These are phyloP conservation scores for Myriosclerotinia curreyana DNA, from an alignment of 2,329 filamentous ascomycete genomes.

Conservation along the genomic window DNA sequence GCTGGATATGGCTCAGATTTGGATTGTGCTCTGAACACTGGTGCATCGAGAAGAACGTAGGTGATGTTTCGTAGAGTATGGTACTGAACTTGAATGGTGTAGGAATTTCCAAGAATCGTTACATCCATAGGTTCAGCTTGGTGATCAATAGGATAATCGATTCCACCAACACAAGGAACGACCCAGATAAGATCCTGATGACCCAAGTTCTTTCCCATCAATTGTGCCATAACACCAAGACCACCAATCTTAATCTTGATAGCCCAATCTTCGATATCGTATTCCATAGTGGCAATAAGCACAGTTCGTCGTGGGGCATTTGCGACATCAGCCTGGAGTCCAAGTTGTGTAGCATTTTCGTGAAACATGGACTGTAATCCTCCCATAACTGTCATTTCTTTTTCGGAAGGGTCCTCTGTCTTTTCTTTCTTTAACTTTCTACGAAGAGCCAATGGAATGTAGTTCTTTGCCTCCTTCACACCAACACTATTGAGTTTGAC, in stretches of 20 bases:
- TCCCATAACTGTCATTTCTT: conserved; percentile 26
- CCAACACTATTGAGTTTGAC: conserved; percentile 59
- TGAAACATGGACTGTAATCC: conserved; percentile 17
- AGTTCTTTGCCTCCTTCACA: conserved; percentile 48
- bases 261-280: conserved; percentile 67
- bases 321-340: conserved; percentile 14
- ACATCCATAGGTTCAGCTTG: conserved; percentile 60
- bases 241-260: conserved; percentile 72
- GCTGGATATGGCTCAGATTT: conserved; percentile 62
- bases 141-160: conserved; percentile 61
- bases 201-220: conserved; percentile 59
- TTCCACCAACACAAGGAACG: conserved; percentile 59
- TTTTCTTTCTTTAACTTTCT: conserved; percentile 39
- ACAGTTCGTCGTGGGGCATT: conserved; percentile 47
- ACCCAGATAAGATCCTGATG: conserved; percentile 66
- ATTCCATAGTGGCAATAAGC: conserved; percentile 69
- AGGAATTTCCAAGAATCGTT: conserved; percentile 57
- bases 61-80: conserved; percentile 63
- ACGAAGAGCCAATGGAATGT: conserved; percentile 41
- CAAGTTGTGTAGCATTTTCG: conserved; percentile 17
- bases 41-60: conserved; percentile 59
- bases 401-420: conserved; percentile 16
- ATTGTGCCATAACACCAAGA: conserved; percentile 66
- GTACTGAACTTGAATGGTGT: conserved; percentile 62
- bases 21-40: conserved; percentile 61